Evolutionary conservation across 108 stramenopile species (phyloP).

Genomic region (Poteriospumella lacustris): DNA sequence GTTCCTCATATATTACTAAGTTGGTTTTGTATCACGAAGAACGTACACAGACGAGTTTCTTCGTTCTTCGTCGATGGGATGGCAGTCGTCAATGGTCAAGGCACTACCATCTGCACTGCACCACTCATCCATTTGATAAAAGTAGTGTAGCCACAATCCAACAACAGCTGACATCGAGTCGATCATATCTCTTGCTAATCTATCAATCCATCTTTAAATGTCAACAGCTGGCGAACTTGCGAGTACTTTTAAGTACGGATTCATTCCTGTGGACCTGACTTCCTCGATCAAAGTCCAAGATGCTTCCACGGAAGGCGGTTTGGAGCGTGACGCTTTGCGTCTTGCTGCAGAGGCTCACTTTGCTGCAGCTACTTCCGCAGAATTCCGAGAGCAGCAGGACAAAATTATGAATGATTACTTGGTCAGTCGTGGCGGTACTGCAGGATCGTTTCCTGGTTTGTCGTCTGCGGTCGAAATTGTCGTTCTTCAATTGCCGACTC

Average conservation of each 20-base stretch:
- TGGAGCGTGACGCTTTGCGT: neutral
- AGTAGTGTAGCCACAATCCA: no score
- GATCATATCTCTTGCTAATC: no score
- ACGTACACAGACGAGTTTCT: no score
- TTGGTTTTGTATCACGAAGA: no score
- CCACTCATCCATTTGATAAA: no score
- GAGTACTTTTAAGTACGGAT: neutral
- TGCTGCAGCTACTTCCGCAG: neutral
- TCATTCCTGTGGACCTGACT: neutral
- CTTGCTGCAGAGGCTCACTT: neutral
- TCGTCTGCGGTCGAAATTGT: conserved; percentile 19
- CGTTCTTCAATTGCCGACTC: neutral
- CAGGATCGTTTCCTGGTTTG: no score
- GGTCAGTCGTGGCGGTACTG: neutral
- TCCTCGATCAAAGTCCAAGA: neutral
- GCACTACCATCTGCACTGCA: no score
- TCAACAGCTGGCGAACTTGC: neutral
- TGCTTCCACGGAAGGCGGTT: neutral
- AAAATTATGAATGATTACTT: neutral
- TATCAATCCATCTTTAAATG: no score
- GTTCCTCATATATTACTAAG: no score
- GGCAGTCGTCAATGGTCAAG: no score
- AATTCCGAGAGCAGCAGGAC: neutral
- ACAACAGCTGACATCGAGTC: no score
- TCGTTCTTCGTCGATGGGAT: no score